These are phyloP conservation scores for Hymenoscyphus occultus DNA, from an alignment of 2,329 filamentous ascomycete genomes.

Conservation along the genomic window DNA sequence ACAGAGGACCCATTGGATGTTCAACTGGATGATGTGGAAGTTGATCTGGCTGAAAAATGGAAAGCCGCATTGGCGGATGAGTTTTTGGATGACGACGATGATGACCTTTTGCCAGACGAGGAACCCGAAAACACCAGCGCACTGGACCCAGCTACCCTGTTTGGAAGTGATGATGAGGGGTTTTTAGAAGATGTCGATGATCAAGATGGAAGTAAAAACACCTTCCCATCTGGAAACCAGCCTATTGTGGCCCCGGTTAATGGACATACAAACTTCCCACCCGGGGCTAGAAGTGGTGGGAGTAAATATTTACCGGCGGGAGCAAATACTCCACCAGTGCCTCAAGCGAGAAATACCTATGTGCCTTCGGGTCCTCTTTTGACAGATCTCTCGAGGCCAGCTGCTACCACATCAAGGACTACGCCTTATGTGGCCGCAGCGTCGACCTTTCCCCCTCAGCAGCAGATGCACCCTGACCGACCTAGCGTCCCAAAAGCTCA, in stretches of 20 bases:
- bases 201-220: slow-evolving; percentile 29
- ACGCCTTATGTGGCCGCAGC: slow-evolving; percentile 27
- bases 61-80: slow-evolving; percentile 76
- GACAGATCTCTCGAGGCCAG: slow-evolving; percentile 32
- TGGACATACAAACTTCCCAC: slow-evolving; percentile 31
- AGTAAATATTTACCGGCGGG: slow-evolving; percentile 33
- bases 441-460: slow-evolving; percentile 22
- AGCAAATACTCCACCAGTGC: slow-evolving; percentile 11
- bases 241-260: slow-evolving; percentile 34
- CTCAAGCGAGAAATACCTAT: slow-evolving; percentile 27
- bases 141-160: slow-evolving; percentile 62
- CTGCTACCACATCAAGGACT: slow-evolving; percentile 12
- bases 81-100: slow-evolving; percentile 51
- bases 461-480: slow-evolving; percentile 32
- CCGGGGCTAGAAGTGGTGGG: slow-evolving; percentile 23
- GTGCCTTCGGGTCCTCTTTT: slow-evolving; percentile 32
- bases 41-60: slow-evolving; percentile 75
- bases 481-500: slow-evolving; percentile 60
- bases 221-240: slow-evolving; percentile 27
- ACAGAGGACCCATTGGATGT: slow-evolving; percentile 37
- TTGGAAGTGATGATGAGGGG: slow-evolving; percentile 81
- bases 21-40: slow-evolving; percentile 42
- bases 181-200: slow-evolving; percentile 62
- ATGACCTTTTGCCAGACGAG: slow-evolving; percentile 54
- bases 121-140: slow-evolving; percentile 34